phyloP scores from a whole-genome alignment of 2,329 filamentous ascomycete genomes.

The Colletotrichum salicis region DNA sequence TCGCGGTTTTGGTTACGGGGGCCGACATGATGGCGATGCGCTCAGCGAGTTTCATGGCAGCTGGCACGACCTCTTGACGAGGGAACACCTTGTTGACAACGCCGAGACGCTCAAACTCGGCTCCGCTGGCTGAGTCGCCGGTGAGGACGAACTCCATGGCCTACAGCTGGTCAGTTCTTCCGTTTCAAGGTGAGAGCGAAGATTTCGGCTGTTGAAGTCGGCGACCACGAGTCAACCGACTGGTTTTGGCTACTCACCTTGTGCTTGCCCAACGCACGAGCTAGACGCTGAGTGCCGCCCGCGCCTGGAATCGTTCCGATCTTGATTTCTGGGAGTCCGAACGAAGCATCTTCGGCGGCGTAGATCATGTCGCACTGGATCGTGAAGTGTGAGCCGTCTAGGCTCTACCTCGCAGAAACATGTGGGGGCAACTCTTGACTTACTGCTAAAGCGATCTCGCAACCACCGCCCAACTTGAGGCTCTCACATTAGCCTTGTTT shows the following conservation, averaged over 20 bases:
- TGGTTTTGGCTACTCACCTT: constrained; percentile 42
- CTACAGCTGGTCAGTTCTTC: constrained; percentile 36
- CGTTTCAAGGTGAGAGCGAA: constrained; percentile 37
- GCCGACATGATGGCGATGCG: constrained; percentile 52
- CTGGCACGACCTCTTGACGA: constrained; percentile 47
- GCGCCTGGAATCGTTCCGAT: constrained; percentile 54
- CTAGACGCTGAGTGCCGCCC: constrained; percentile 53
- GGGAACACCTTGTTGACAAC: constrained; percentile 51
- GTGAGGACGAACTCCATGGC: constrained; percentile 60
- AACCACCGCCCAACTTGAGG: constrained; percentile 58
- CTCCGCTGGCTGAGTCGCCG: constrained; percentile 48
- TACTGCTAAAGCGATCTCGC: constrained; percentile 60
- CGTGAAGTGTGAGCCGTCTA: constrained; percentile 1
- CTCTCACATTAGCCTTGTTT: constrained; percentile 12
- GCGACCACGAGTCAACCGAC: constrained; percentile 41
- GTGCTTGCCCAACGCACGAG: constrained; percentile 53
- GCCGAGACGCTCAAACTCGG: constrained; percentile 51
- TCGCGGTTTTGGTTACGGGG: constrained; percentile 53
- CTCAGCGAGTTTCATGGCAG: constrained; percentile 50
- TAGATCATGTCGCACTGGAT: constrained; percentile 52
- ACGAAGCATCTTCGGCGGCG: constrained; percentile 47
- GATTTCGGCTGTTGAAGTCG: neutral
- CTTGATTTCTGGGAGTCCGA: constrained; percentile 52
- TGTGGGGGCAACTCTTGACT: neutral
- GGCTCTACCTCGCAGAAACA: neutral